Evolutionary conservation across 2,329 filamentous ascomycete genomes (phyloP).

Genomic region (Dactylonectria macrodidyma): DNA sequence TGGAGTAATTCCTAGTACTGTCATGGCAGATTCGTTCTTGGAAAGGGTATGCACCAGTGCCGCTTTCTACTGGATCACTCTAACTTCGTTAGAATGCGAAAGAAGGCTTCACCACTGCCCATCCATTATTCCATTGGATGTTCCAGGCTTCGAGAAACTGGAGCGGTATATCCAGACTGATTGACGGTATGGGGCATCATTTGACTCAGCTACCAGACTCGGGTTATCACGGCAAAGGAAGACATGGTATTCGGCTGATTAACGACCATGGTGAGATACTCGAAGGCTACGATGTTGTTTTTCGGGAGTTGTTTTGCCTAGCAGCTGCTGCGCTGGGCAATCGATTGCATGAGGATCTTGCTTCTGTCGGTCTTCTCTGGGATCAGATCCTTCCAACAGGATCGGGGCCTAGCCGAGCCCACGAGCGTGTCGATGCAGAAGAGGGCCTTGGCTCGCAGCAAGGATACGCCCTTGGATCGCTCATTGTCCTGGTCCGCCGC

Average conservation of each 20-base stretch:
- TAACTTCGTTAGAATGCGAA: conserved; percentile 61
- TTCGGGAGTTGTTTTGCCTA: conserved; percentile 87
- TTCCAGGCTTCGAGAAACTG: conserved; percentile 87
- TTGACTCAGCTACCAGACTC: conserved; percentile 64
- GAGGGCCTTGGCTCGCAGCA: conserved; percentile 54
- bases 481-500: conserved; percentile 83
- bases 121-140: conserved; percentile 75
- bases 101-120: conserved; percentile 77
- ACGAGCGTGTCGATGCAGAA: conserved; percentile 54
- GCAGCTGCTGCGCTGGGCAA: conserved; percentile 81
- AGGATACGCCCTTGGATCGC: conserved; percentile 78
- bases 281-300: conserved; percentile 80
- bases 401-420: conserved; percentile 40
- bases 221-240: conserved; percentile 36
- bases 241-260: conserved; percentile 59
- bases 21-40: conserved; percentile 84
- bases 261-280: conserved; percentile 71
- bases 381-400: conserved; percentile 83
- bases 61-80: not conserved
- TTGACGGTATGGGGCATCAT: conserved; percentile 81
- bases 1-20: conserved; percentile 79
- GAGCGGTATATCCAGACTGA: conserved; percentile 75
- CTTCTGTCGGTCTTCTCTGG: conserved; percentile 78
- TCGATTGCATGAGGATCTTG: conserved; percentile 74
- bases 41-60: conserved; percentile 65